phyloP scores from a whole-genome alignment of 495 filamentous ascomycete genomes.

The Tuber melanosporum region DNA sequence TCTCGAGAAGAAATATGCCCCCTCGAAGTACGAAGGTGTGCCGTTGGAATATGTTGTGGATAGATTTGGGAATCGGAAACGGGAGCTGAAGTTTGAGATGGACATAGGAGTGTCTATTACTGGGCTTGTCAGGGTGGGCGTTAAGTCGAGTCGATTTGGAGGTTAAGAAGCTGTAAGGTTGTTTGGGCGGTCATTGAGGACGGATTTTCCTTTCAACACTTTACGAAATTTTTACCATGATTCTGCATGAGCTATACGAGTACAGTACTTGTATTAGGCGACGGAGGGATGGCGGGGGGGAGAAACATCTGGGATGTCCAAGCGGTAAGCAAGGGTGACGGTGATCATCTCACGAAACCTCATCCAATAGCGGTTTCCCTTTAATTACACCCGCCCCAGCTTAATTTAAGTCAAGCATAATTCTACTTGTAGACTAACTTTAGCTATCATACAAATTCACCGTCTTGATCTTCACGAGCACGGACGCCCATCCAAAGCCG shows the following conservation, averaged over 20 bases:
- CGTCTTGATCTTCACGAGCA: background rate
- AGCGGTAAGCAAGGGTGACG: background rate
- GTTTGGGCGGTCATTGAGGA: background rate
- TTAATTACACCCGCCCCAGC: background rate
- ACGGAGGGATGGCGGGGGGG: background rate
- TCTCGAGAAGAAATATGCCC: background rate
- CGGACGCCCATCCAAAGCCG: no score
- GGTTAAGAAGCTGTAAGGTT: background rate
- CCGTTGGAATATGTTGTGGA: conserved; percentile 20
- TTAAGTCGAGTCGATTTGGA: background rate
- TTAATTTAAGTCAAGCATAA: background rate
- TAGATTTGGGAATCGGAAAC: conserved; percentile 27
- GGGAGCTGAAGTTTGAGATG: conserved; percentile 9
- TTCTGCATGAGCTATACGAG: background rate
- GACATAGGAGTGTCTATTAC: background rate
- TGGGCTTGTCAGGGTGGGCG: background rate
- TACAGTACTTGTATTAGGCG: background rate
- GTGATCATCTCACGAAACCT: background rate
- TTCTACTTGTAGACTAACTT: no score
- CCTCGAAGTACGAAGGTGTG: conserved; percentile 19
- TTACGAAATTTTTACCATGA: background rate
- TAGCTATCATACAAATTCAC: background rate
- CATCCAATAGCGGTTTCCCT: background rate
- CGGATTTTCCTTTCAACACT: background rate
- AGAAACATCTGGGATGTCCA: background rate